phyloP scores from a whole-genome alignment of 805 yeast genomes.

The Lipomyces yamadae region DNA sequence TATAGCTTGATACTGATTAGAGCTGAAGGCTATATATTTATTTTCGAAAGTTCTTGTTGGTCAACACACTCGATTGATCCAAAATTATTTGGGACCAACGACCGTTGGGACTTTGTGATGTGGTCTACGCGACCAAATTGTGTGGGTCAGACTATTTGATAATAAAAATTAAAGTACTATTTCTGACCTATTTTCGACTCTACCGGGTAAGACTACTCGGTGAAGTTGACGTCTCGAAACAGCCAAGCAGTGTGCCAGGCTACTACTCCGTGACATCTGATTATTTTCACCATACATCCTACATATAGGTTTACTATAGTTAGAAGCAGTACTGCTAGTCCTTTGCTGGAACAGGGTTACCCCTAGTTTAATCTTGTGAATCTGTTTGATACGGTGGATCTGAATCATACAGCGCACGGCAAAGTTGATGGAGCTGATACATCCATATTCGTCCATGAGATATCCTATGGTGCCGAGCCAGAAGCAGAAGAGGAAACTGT shows the following conservation, averaged over 20 bases:
- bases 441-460: slow-evolving; percentile 14
- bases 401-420: background rate
- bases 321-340: background rate
- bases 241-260: background rate
- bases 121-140: background rate
- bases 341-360: background rate
- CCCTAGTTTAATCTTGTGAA: background rate
- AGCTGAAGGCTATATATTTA: background rate
- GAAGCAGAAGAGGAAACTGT: slow-evolving; percentile 14
- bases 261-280: too few species aligned
- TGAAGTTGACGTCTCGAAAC: background rate
- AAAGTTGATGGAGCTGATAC: slow-evolving; percentile 3
- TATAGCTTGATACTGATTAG: background rate
- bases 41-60: background rate
- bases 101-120: background rate
- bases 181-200: too few species aligned
- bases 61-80: background rate
- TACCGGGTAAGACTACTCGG: too few species aligned
- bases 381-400: background rate
- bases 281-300: too few species aligned
- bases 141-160: background rate
- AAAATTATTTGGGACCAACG: background rate
- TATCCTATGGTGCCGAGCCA: slow-evolving; percentile 11
- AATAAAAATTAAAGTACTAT: too few species aligned
- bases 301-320: background rate